phyloP scores from a whole-genome alignment of 768 basidiomycete genomes.

The Polyporus arcularius region DNA sequence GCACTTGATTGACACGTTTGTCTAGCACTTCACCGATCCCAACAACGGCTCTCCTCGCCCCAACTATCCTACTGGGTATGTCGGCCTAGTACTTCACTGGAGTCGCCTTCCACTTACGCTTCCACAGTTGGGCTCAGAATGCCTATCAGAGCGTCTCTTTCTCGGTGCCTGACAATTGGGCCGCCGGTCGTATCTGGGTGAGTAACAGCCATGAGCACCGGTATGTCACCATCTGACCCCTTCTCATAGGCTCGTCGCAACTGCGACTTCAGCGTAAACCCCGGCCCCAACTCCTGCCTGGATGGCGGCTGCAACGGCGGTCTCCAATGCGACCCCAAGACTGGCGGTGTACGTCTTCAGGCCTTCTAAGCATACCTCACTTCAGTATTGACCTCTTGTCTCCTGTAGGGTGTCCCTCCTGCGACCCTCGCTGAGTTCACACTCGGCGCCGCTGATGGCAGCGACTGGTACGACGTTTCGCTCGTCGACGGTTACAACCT shows the following conservation, averaged over 20 bases:
- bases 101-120: neutral
- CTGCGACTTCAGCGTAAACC: constrained; percentile 35
- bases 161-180: constrained; percentile 41
- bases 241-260: constrained; percentile 35
- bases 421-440: constrained; percentile 40
- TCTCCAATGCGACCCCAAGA: constrained; percentile 35
- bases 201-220: neutral
- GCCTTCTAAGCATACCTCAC: neutral
- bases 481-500: constrained; percentile 37
- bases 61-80: constrained; percentile 33
- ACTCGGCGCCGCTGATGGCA: constrained; percentile 23
- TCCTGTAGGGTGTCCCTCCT: constrained; percentile 34
- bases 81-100: neutral
- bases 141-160: constrained; percentile 31
- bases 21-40: constrained; percentile 35
- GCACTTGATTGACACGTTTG: neutral
- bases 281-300: constrained; percentile 31
- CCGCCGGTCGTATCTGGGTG: constrained; percentile 41
- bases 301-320: constrained; percentile 46
- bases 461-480: constrained; percentile 39
- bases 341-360: constrained; percentile 36
- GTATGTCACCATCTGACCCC: neutral
- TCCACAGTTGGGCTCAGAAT: constrained; percentile 31
- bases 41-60: constrained; percentile 32
- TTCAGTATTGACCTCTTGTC: neutral